Conservation (phyloP, 139 green algal species). For the Chlorella sp. region DNA sequence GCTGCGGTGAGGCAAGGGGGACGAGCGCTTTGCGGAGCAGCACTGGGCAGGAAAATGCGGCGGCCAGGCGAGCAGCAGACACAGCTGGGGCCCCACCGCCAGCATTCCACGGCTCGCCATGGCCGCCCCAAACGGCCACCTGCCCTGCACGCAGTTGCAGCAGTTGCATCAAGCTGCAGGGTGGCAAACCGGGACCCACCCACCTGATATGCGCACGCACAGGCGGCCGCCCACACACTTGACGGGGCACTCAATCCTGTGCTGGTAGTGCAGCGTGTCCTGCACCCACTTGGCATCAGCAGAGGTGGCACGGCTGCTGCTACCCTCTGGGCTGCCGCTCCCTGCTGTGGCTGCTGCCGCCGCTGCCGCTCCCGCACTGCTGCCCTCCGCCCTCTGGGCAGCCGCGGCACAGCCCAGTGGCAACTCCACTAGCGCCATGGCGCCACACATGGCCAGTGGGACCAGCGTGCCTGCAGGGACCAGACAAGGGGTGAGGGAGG, state of each 20-base stretch:
- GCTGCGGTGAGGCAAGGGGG: neutral
- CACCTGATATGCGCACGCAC: constrained; percentile 64
- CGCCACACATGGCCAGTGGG: constrained; percentile 15
- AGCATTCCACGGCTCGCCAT: too few species aligned
- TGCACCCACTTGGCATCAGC: constrained; percentile 70
- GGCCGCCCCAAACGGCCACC: too few species aligned
- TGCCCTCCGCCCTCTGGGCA: neutral
- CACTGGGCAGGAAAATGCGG: too few species aligned
- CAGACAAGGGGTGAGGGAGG: too few species aligned
- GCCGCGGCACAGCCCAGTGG: neutral
- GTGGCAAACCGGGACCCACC: neutral
- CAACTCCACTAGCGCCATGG: constrained; percentile 28
- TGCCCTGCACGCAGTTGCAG: neutral
- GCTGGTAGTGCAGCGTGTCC: constrained; percentile 61
- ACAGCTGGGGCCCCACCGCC: too few species aligned
- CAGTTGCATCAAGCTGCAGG: neutral
- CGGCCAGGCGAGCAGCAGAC: too few species aligned
- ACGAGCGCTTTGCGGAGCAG: too few species aligned
- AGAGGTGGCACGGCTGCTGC: constrained; percentile 46
- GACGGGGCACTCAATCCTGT: constrained; percentile 66
- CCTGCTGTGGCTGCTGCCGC: neutral
- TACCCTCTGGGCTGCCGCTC: neutral
- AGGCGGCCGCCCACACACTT: constrained; percentile 64
- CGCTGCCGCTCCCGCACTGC: neutral
- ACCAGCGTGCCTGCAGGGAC: neutral